These are phyloP conservation scores for Cyclostephanos tholiformis DNA, from an alignment of 108 stramenopile genomes.

Conservation along the genomic window DNA sequence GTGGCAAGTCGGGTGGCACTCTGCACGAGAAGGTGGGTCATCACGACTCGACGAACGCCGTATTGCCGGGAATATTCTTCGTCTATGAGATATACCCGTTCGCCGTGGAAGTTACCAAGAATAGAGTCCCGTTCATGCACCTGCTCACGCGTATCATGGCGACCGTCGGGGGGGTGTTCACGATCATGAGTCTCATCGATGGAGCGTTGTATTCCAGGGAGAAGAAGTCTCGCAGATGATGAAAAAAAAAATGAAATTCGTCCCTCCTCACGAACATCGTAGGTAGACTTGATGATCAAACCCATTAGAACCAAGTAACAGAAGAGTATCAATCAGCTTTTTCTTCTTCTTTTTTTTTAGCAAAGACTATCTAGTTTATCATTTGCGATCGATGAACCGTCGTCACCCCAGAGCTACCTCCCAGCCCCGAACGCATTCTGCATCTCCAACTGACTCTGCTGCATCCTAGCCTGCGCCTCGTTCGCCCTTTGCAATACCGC, in stretches of 20 bases:
- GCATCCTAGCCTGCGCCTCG: conserved; percentile 75
- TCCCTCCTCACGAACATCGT: too few species aligned
- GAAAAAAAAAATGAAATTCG: too few species aligned
- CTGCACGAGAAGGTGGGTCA: conserved; percentile 70
- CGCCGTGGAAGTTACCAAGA: conserved; percentile 85
- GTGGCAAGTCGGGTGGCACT: conserved; percentile 55
- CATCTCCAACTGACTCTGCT: conserved; percentile 69
- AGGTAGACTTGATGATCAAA: too few species aligned
- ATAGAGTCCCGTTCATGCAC: conserved; percentile 80
- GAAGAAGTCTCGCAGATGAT: conserved; percentile 30
- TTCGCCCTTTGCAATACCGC: conserved; percentile 85
- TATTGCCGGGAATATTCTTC: conserved; percentile 97
- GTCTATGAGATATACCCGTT: conserved; percentile 99
- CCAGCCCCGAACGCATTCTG: conserved; percentile 71
- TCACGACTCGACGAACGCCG: conserved; percentile 74
- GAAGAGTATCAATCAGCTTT: too few species aligned
- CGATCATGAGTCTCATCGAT: conserved; percentile 79
- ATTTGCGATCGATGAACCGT: too few species aligned
- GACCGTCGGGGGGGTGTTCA: conserved; percentile 94
- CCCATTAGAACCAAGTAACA: too few species aligned
- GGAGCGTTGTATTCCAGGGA: conserved; percentile 55
- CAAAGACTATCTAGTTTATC: too few species aligned
- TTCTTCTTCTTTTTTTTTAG: too few species aligned
- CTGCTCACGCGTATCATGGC: conserved; percentile 92
- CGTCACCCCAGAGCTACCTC: too few species aligned